These are phyloP conservation scores for Cladosporium sp. DNA, from an alignment of 2,329 filamentous ascomycete genomes.

Conservation along the genomic window DNA sequence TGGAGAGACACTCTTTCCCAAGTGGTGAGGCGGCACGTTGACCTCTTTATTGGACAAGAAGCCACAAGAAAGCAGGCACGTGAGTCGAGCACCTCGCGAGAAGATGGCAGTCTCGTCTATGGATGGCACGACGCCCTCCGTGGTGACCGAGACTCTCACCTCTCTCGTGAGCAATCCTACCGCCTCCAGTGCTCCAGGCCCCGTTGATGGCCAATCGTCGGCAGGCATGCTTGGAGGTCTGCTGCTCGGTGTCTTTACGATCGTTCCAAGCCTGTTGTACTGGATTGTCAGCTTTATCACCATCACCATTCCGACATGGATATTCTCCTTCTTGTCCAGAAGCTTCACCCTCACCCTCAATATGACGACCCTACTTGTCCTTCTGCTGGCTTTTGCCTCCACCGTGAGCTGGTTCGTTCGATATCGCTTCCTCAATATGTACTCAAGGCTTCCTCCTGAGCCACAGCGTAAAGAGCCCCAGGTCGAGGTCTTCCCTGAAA, in stretches of 20 bases:
- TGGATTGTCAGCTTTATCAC: constrained; percentile 81
- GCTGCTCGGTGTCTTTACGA: constrained; percentile 30
- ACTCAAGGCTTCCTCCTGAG: constrained; percentile 86
- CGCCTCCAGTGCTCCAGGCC: not conserved
- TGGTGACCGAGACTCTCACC: constrained; percentile 2
- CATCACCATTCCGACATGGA: constrained; percentile 80
- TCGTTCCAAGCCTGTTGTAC: constrained; percentile 61
- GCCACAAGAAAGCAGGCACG: not conserved
- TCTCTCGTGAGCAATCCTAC: constrained; percentile 3
- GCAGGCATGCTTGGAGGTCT: constrained; percentile 32
- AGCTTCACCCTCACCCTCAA: constrained; percentile 98
- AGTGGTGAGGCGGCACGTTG: constrained; percentile 4
- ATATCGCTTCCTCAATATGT: constrained; percentile 96
- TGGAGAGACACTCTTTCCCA: not conserved
- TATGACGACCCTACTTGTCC: constrained; percentile 87
- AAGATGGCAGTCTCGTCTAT: constrained; percentile 9
- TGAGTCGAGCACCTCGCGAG: not conserved
- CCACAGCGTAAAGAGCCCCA: constrained; percentile 94
- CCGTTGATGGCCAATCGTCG: constrained; percentile 13
- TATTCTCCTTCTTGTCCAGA: constrained; percentile 86
- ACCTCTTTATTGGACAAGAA: constrained; percentile 6
- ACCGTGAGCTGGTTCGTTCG: constrained; percentile 88
- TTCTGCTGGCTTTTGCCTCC: constrained; percentile 72
- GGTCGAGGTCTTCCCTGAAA: constrained; percentile 90
- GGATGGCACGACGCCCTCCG: constrained; percentile 2